Conservation (phyloP, 2,329 filamentous ascomycete species). For the Colletotrichum lupini region DNA sequence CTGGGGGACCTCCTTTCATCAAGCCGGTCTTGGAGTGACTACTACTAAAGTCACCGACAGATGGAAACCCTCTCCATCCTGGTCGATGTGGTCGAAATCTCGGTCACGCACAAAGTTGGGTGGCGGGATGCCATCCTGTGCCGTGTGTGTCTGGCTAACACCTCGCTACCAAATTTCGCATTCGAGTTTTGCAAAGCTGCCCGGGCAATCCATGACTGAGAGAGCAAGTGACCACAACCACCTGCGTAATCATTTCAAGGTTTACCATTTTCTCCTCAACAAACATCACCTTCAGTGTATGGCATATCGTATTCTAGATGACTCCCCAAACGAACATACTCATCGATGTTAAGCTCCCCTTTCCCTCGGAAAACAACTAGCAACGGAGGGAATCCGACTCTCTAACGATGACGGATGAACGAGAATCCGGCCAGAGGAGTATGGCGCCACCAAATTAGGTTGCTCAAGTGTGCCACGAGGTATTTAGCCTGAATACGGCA, state of each 20-base stretch:
- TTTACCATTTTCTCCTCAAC: neutral
- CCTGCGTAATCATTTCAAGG: neutral
- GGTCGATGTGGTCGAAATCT: neutral
- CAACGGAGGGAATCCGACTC: neutral
- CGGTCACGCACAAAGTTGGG: neutral
- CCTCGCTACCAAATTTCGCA: neutral
- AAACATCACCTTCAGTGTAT: neutral
- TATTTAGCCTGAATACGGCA: conserved; percentile 30
- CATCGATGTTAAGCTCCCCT: neutral
- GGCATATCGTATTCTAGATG: neutral
- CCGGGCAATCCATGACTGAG: neutral
- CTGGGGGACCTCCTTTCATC: neutral
- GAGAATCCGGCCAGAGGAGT: neutral
- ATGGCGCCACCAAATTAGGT: conserved; percentile 31
- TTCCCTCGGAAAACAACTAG: neutral
- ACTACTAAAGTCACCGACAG: neutral
- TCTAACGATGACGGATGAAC: neutral
- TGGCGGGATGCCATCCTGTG: neutral
- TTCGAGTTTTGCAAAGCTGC: neutral
- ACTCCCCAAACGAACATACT: neutral
- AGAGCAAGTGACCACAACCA: neutral
- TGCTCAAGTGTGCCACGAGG: conserved; percentile 27
- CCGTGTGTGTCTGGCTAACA: neutral
- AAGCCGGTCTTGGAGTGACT: neutral
- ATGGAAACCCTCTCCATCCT: neutral